These are phyloP conservation scores for Dictyostelium brefeldianum DNA, from an alignment of 78 protist genomes.

Conservation along the genomic window DNA sequence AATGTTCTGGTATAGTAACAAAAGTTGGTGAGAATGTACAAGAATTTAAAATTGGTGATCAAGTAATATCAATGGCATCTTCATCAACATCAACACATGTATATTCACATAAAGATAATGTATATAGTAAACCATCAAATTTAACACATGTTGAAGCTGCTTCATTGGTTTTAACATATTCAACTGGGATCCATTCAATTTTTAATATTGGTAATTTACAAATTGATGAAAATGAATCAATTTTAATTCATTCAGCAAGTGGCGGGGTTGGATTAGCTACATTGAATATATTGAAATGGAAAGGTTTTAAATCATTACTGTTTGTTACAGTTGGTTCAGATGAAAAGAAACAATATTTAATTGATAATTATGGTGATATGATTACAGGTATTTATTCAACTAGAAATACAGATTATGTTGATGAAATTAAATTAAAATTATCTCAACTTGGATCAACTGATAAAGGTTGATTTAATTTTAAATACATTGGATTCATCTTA, in stretches of 20 bases:
- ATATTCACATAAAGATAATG: background rate
- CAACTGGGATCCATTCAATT: background rate
- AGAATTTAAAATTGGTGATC: constrained; percentile 10
- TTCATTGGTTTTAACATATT: constrained; percentile 28
- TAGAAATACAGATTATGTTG: background rate
- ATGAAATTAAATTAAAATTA: background rate
- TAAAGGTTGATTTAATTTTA: background rate
- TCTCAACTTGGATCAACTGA: background rate
- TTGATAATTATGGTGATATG: background rate
- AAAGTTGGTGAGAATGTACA: background rate
- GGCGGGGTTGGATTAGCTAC: constrained; percentile 14
- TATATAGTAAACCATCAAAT: constrained; percentile 12
- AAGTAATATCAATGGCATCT: background rate
- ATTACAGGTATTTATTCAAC: background rate
- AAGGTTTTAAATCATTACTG: background rate
- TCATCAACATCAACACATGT: background rate
- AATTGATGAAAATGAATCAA: background rate
- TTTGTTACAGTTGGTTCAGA: background rate
- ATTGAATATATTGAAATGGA: constrained; percentile 22
- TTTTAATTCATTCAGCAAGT: constrained; percentile 15
- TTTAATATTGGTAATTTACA: background rate
- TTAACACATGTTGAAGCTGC: constrained; percentile 26
- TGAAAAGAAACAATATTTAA: background rate
- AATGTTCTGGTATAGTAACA: constrained; percentile 8
- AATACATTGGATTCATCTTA: background rate